These are phyloP conservation scores for Saturnispora kantuleensis DNA, from an alignment of 805 yeast species.

Conservation along the genomic window DNA sequence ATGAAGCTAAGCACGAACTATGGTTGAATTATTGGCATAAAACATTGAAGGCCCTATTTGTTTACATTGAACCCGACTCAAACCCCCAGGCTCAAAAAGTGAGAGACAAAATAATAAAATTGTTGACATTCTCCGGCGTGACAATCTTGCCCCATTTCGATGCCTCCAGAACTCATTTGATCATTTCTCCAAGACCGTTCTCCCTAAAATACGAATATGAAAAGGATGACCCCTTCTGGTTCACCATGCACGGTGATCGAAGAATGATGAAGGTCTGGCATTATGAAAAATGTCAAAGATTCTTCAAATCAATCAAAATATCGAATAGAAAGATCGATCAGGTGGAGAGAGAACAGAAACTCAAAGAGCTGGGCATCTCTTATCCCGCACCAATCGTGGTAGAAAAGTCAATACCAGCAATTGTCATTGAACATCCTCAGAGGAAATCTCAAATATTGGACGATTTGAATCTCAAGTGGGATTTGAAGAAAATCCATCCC, in stretches of 20 bases:
- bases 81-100: constrained; percentile 27
- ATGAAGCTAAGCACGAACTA: constrained; percentile 29
- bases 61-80: constrained; percentile 37
- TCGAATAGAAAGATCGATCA: constrained; percentile 28
- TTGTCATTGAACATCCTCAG: neutral
- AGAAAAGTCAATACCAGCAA: constrained; percentile 6
- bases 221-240: constrained; percentile 37
- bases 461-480: constrained; percentile 17
- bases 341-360: constrained; percentile 14
- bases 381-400: constrained; percentile 3
- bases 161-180: constrained; percentile 33
- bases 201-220: constrained; percentile 29
- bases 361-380: constrained; percentile 6
- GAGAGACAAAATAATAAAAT: constrained; percentile 33
- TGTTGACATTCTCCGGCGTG: constrained; percentile 41
- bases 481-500: constrained; percentile 14
- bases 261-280: constrained; percentile 45
- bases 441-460: constrained; percentile 17
- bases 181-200: constrained; percentile 37
- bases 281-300: constrained; percentile 46
- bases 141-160: constrained; percentile 37
- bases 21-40: constrained; percentile 49
- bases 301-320: constrained; percentile 41
- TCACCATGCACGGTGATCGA: constrained; percentile 31
- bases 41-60: constrained; percentile 36